Conservation (phyloP, 2,329 filamentous ascomycete genomes). For the Macrophomina pseudophaseolina region DNA sequence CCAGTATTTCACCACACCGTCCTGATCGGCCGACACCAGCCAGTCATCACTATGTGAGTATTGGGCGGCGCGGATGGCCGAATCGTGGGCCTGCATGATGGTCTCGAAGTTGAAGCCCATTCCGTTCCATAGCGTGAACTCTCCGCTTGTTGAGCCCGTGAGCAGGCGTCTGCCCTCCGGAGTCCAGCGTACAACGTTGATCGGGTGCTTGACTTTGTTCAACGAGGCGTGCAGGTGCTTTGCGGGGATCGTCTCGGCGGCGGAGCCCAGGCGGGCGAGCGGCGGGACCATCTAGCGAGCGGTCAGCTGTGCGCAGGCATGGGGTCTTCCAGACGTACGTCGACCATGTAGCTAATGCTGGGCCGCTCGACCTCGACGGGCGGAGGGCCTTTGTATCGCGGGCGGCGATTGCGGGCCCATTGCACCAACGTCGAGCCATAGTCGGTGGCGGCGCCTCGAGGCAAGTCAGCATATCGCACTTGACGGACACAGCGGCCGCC, state of each 20-base stretch:
- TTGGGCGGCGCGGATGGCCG: slow-evolving; percentile 77
- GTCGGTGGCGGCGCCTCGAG: slow-evolving; percentile 83
- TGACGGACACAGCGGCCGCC: neutral
- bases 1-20: slow-evolving; percentile 97
- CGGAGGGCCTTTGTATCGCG: slow-evolving; percentile 74
- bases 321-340: slow-evolving; percentile 62
- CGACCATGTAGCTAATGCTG: slow-evolving; percentile 85
- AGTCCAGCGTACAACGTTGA: slow-evolving; percentile 97
- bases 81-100: slow-evolving; percentile 97
- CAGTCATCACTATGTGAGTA: slow-evolving; percentile 98
- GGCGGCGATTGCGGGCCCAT: slow-evolving; percentile 85
- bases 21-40: slow-evolving; percentile 94
- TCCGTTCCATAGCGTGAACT: slow-evolving; percentile 98
- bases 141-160: slow-evolving; percentile 93
- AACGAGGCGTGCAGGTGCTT: slow-evolving; percentile 97
- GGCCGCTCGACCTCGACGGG: slow-evolving; percentile 81
- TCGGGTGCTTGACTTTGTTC: slow-evolving; percentile 96
- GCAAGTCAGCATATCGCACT: neutral
- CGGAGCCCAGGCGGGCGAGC: slow-evolving; percentile 71
- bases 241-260: slow-evolving; percentile 88
- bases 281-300: slow-evolving; percentile 79
- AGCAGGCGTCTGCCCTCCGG: slow-evolving; percentile 90
- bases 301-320: slow-evolving; percentile 22
- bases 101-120: slow-evolving; percentile 99
- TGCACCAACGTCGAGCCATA: slow-evolving; percentile 89